Percentiles rank a stretch among this genome's conserved stretches.
Evolutionary conservation across 2,329 filamentous ascomycete genomes (phyloP).

Genomic region (Magnaporthiopsis rhizophila): DNA sequence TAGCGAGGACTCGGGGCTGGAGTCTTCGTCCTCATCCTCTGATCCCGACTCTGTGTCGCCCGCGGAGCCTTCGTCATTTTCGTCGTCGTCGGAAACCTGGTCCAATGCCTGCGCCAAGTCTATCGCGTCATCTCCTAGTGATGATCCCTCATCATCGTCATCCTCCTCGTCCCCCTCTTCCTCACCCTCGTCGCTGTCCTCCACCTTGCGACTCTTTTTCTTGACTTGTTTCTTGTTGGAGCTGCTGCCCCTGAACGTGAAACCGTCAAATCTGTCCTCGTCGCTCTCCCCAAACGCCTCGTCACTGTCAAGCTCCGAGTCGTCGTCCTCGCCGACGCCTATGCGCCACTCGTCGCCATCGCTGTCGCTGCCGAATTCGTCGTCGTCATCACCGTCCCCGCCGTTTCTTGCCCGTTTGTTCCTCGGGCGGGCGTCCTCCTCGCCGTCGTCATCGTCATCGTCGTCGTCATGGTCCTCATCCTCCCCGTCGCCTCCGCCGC

Average conservation of each 20-base stretch:
- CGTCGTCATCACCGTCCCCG: constrained; percentile 41
- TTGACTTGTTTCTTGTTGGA: constrained; percentile 18
- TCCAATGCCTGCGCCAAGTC: constrained; percentile 50
- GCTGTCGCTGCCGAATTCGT: constrained; percentile 73
- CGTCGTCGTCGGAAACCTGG: constrained; percentile 44
- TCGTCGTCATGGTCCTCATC: constrained; percentile 46
- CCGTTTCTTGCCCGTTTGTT: constrained; percentile 27
- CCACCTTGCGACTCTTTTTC: constrained; percentile 24
- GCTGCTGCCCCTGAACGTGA: constrained; percentile 44
- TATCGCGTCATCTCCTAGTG: constrained; percentile 51
- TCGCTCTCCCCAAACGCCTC: constrained; percentile 87
- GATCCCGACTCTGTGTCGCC: constrained; percentile 35
- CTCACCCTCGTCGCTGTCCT: constrained; percentile 37
- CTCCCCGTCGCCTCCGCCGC: constrained; percentile 34
- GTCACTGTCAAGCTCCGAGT: constrained; percentile 58
- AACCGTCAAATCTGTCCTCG: constrained; percentile 75
- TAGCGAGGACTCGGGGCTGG: constrained; percentile 30
- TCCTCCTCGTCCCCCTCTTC: constrained; percentile 38
- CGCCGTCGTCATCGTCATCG: constrained; percentile 47
- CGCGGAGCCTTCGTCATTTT: constrained; percentile 36
- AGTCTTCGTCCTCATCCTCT: constrained; percentile 31
- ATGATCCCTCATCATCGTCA: constrained; percentile 51
- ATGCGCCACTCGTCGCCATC: constrained; percentile 81
- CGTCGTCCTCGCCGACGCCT: constrained; percentile 54
- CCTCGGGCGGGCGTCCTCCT: constrained; percentile 49